Evolutionary conservation across 1,284 basidiomycete genomes (phyloP).

Genomic region (Lignosus rhinocerotis): DNA sequence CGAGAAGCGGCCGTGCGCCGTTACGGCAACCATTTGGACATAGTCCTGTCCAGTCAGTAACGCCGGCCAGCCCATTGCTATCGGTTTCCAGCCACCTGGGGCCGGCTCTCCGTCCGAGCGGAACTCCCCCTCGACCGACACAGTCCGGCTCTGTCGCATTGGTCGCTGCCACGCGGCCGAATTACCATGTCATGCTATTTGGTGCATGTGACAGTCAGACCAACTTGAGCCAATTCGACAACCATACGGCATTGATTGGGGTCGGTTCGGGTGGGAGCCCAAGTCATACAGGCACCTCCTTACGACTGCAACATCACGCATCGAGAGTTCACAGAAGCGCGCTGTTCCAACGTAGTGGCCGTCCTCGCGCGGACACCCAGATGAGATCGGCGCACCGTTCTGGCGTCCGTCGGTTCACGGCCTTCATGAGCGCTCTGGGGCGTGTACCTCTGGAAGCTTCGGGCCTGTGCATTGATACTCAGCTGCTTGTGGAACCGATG

Average conservation of each 20-base stretch:
- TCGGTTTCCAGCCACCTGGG: constrained; percentile 8
- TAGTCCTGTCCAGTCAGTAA: constrained; percentile 14
- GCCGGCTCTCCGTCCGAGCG: constrained; percentile 3
- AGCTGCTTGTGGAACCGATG: constrained; percentile 15
- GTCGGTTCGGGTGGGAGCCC: constrained; percentile 1
- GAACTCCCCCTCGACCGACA: constrained; percentile 8
- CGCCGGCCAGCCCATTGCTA: constrained; percentile 11
- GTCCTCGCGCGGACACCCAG: constrained; percentile 1
- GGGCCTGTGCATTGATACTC: constrained; percentile 14
- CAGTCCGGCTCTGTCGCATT: constrained; percentile 5
- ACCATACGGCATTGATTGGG: constrained; percentile 11
- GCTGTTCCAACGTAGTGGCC: constrained; percentile 11
- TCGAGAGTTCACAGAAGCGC: constrained; percentile 11
- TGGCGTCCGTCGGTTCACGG: constrained; percentile 1
- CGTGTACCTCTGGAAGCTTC: constrained; percentile 9
- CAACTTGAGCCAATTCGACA: constrained; percentile 17
- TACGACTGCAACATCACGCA: constrained; percentile 11
- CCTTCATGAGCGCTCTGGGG: neutral
- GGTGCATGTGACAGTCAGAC: constrained; percentile 20
- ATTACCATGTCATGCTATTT: constrained; percentile 9
- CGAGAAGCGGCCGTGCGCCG: constrained; percentile 13
- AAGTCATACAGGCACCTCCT: constrained; percentile 3
- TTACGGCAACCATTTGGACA: constrained; percentile 19
- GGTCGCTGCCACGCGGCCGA: constrained; percentile 20
- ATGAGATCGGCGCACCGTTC: constrained; percentile 12